Percentiles rank a stretch among this genome's conserved stretches.
These are phyloP conservation scores for Mortierella sp. DNA, from an alignment of 371 early-diverging fungal species.

Conservation along the genomic window DNA sequence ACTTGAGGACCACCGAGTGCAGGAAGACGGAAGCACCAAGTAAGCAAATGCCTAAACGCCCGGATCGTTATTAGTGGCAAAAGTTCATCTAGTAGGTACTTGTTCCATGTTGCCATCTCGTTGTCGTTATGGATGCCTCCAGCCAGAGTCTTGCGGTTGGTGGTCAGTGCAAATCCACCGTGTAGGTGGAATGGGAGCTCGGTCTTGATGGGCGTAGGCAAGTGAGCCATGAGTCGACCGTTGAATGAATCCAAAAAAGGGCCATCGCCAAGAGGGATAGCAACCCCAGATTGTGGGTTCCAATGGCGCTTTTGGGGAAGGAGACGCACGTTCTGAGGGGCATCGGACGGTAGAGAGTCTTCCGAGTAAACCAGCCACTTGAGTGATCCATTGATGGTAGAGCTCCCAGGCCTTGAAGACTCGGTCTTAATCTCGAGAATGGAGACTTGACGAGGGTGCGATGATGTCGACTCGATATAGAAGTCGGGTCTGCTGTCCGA, in stretches of 20 bases:
- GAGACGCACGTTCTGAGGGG: background rate
- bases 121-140: background rate
- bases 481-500: no score
- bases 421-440: no score
- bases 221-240: constrained; percentile 23
- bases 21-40: no score
- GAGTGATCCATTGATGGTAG: no score
- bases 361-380: no score
- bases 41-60: background rate
- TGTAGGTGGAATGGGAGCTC: constrained; percentile 43
- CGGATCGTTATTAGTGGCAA: background rate
- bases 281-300: constrained; percentile 22
- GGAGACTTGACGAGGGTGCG: no score
- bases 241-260: background rate
- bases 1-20: no score
- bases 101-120: constrained; percentile 1
- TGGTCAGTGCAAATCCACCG: constrained; percentile 23
- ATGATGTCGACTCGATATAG: no score
- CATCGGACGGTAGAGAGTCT: no score
- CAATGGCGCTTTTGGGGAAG: background rate
- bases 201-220: constrained; percentile 31
- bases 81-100: background rate
- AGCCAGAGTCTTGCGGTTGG: constrained; percentile 27
- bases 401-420: no score
- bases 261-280: background rate